A percentile compares a stretch with the other conserved stretches of the same genome.
Conservation (phyloP, 2,329 filamentous ascomycete species). For the Lasiodiplodia sp. region DNA sequence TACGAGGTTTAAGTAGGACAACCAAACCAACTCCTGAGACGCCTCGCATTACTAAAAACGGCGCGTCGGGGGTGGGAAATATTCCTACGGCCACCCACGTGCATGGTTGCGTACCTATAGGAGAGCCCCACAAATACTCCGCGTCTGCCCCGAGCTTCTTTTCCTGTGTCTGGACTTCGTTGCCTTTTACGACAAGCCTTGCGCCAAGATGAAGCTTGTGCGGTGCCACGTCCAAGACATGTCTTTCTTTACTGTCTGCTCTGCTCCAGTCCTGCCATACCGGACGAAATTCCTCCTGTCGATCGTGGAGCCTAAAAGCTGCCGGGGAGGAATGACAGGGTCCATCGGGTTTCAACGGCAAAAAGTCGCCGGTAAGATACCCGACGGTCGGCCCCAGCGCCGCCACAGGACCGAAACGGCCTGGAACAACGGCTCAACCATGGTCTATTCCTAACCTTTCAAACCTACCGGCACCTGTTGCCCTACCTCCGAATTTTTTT, state of each 20-base stretch:
- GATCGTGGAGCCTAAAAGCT: neutral
- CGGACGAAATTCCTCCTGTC: neutral
- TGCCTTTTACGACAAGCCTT: neutral
- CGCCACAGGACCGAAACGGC: neutral
- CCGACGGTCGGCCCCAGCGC: neutral
- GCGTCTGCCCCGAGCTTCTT: neutral
- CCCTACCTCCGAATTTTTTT: neutral
- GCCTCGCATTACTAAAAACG: neutral
- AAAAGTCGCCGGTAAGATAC: neutral
- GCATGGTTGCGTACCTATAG: neutral
- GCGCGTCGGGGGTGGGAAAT: neutral
- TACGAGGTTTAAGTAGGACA: neutral
- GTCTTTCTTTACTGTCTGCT: neutral
- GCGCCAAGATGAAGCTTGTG: neutral
- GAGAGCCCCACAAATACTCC: slow-evolving; percentile 13
- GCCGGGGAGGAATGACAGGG: too few relatives aligned
- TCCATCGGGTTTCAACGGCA: neutral
- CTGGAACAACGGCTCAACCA: neutral
- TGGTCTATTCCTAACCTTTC: neutral
- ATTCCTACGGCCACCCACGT: neutral
- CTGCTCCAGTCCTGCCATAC: neutral
- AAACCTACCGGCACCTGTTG: neutral
- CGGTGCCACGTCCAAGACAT: neutral
- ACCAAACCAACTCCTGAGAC: neutral
- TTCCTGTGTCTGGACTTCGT: neutral